Evolutionary conservation across 331 rosid genomes (phyloP).

Genomic region (Quercus phellos): DNA sequence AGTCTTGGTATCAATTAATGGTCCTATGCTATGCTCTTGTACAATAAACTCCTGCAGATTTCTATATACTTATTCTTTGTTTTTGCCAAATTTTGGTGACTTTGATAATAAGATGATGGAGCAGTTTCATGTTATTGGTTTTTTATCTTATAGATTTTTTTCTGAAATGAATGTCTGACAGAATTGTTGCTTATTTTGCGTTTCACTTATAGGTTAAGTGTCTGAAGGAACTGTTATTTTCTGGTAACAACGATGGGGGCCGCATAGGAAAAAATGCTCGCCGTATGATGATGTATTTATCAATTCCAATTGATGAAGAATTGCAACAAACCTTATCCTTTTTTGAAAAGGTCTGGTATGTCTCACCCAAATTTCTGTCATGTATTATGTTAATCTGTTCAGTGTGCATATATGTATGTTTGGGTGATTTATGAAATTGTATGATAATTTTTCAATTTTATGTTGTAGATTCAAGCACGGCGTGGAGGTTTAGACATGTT

Average conservation of each 20-base stretch:
- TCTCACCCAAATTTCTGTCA: background rate
- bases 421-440: background rate
- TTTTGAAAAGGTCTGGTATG: slow-evolving; percentile 61
- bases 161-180: background rate
- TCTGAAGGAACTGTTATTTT: slow-evolving; percentile 66
- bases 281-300: slow-evolving; percentile 58
- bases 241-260: slow-evolving; percentile 30
- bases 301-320: slow-evolving; percentile 74
- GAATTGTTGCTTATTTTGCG: slow-evolving; percentile 26
- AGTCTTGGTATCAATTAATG: background rate
- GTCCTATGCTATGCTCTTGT: background rate
- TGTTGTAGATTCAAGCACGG: slow-evolving; percentile 63
- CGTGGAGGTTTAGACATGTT: slow-evolving; percentile 70
- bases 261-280: slow-evolving; percentile 47
- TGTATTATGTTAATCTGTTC: background rate
- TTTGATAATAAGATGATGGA: background rate
- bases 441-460: slow-evolving; percentile 3
- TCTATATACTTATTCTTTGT: background rate
- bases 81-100: background rate
- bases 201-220: slow-evolving; percentile 53
- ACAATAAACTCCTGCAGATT: background rate
- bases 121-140: background rate
- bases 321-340: slow-evolving; percentile 72
- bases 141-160: background rate
- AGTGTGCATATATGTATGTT: background rate